Evolutionary conservation across 768 basidiomycete genomes (phyloP).

Genomic region (Ramaria sp.): DNA sequence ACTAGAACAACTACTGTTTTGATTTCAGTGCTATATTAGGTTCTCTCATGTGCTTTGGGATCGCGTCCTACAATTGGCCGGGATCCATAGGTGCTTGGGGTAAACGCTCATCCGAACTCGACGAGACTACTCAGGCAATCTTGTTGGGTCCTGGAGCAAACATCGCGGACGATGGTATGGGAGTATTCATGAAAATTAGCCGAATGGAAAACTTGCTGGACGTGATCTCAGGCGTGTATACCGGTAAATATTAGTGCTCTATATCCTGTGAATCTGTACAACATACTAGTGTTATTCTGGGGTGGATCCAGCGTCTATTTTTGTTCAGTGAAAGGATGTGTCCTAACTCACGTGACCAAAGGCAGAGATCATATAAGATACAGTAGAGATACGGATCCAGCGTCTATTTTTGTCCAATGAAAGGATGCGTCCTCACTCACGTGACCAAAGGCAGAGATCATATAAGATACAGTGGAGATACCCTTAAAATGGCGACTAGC

Average conservation of each 20-base stretch:
- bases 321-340: too few species aligned
- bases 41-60: conserved; percentile 65
- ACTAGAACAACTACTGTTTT: not conserved
- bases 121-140: conserved; percentile 51
- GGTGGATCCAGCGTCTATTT: too few species aligned
- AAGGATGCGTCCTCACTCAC: too few species aligned
- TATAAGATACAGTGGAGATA: too few species aligned
- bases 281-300: too few species aligned
- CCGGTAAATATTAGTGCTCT: not conserved
- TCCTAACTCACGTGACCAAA: too few species aligned
- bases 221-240: not conserved
- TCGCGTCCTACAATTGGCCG: conserved; percentile 58
- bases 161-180: conserved; percentile 30
- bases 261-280: not conserved
- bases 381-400: too few species aligned
- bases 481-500: too few species aligned
- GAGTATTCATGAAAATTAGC: conserved; percentile 68
- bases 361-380: too few species aligned
- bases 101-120: conserved; percentile 53
- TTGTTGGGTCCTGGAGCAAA: conserved; percentile 25
- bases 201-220: conserved; percentile 40
- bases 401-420: too few species aligned
- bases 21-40: conserved; percentile 28
- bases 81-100: conserved; percentile 61
- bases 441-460: too few species aligned